Conservation (phyloP, 805 yeast genomes). For the Starmerella floricola region DNA sequence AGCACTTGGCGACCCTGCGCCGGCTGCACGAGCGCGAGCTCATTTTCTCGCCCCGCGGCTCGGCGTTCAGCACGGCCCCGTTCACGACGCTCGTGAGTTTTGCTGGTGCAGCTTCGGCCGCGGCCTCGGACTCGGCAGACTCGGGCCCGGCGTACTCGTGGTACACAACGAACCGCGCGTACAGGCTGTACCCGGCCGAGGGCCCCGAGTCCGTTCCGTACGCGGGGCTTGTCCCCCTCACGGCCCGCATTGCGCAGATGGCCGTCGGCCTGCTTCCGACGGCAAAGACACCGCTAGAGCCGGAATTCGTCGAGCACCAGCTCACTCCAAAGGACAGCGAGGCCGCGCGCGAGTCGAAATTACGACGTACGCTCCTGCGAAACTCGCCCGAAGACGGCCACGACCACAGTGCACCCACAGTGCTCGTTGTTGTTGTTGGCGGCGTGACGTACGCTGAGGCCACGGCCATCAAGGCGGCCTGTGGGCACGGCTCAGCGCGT, state of each 20-base stretch:
- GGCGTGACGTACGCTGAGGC: constrained; percentile 82
- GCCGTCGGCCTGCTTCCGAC: constrained; percentile 9
- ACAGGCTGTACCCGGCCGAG: constrained; percentile 17
- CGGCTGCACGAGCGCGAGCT: constrained; percentile 40
- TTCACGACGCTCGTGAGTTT: constrained; percentile 19
- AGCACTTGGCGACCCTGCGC: constrained; percentile 38
- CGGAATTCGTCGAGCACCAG: constrained; percentile 7
- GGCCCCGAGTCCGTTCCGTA: constrained; percentile 32
- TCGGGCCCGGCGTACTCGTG: constrained; percentile 11
- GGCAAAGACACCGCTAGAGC: constrained; percentile 14
- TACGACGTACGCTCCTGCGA: constrained; percentile 26
- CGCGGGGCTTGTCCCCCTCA: constrained; percentile 73
- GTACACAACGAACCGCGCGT: constrained; percentile 15
- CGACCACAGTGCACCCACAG: constrained; percentile 25
- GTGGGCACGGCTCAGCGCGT: constrained; percentile 11
- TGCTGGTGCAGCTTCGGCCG: background rate
- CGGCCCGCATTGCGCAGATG: constrained; percentile 52
- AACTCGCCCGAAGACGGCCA: constrained; percentile 20
- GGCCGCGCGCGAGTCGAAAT: constrained; percentile 26
- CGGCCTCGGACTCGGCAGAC: background rate
- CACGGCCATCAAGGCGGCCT: constrained; percentile 43
- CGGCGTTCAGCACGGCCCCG: constrained; percentile 26
- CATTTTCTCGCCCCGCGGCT: constrained; percentile 28
- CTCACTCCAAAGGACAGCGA: constrained; percentile 7
- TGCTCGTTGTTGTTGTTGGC: constrained; percentile 54